Evolutionary conservation across 768 basidiomycete genomes (phyloP), one percentile per base, ranked within the genome.

Genomic region (Zangia roseola): DNA sequence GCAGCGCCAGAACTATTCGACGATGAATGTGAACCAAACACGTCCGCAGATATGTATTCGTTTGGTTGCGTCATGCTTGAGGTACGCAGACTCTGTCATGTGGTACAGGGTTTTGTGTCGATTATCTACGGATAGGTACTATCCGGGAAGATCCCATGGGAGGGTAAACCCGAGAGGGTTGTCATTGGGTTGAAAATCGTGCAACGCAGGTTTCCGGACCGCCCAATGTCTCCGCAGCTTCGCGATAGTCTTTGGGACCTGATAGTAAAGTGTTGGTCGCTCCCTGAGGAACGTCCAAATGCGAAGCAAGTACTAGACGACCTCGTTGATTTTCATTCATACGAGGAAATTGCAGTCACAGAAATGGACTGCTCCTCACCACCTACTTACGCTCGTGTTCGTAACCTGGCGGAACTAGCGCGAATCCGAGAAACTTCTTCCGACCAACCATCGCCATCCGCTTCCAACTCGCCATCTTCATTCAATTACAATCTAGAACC

Each of bases 1-100:
- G 71, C 74, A 16, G 76, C 75, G 40, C 60, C 74, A 1, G 55
- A 69, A 19, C 53, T 77, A 1, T 34, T 64, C 40, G 6, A 52
- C 45, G 47, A 51, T 23, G 30, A 24, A 33, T 40, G 39, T 25
- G 26, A 55, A 52, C 34, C 44, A 42, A 34, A 52, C 21, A 39
- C 50, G 49, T 54, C 56, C 35, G 39, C 49, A 21, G 34, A 58
- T 28, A 43, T 63, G 42, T 45, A 55, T 47, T 49, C 44, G 16
- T 41, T 54, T 16, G 40, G 61, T 19, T 67, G 64, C 44, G 54
- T 69, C 34, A 64, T 64, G 50, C 53, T 49, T 23, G 46, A 33
- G 54, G 62, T 33, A 52, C n/a, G 50, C 14, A 7, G 2, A 24
- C 20, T 40, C 28, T 2, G 10, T 14, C 30, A 31, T 14, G n/a